Base-by-base conservation (phyloP, 2,329 filamentous ascomycete genomes). In the Colletotrichum chrysophilum region DNA sequence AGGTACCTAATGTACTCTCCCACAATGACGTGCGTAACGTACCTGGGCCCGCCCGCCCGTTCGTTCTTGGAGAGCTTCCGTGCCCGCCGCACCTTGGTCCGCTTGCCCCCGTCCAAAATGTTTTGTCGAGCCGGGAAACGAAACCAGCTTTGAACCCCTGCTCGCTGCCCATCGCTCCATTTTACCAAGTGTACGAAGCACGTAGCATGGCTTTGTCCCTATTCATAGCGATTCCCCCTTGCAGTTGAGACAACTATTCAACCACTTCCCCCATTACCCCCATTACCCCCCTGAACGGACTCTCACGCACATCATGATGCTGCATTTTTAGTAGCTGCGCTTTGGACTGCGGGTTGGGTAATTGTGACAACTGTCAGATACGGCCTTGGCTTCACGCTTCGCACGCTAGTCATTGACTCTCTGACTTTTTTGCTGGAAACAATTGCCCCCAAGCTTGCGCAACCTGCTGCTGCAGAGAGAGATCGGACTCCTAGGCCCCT, bases 141-240 rank as follows among this genome's bases (percentile, higher is more conserved):
- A 74, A 74, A 64, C 43, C 71, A 70, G 38, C 71, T 70, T 56
- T 48, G 56, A 32, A 58, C 58, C 66, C 71, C 66, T 69, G 64
- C 64, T 14, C 48, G 32, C 48, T 64, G 43, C 36, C 62, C n/a
- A 58, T 58, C 70, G 24, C 16, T 58, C 52, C 70, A 62, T 62
- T 62, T 26, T 48, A 48, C 43, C 43, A 52, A 52, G n/a, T 21
- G 43, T 52, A 52, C 43, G 43, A 52, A 3, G 48, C 52, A 9
- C 26, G 12, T 26, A 24, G 21, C 24, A 43, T 24, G n/a, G 24
- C 43, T 55, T 67, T 38, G 48, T 32, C 64, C 24, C 32, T 68
- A 58, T 68, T 71, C 70, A 67, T 67, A 43, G 70, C 64, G 62
- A 12, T 18, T 18, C 10, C 65, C 64, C 70, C 70, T n/a, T 60